A percentile compares a stretch with the other conserved stretches of the same genome.
phyloP scores from a whole-genome alignment of 2,329 filamentous ascomycete genomes.

The Dothideomycetes sp. region DNA sequence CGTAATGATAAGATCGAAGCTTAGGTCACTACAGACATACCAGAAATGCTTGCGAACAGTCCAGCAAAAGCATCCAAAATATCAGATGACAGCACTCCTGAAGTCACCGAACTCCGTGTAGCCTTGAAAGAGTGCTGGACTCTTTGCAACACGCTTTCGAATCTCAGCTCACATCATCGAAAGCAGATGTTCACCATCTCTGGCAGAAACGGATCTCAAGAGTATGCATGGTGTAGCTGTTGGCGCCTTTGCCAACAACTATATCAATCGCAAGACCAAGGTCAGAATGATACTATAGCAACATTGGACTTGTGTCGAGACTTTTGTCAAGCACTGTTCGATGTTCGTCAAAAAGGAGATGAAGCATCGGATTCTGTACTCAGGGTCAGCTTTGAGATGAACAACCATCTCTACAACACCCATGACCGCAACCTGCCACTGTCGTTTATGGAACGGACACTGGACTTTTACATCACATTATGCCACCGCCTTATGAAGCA shows the following conservation, averaged over 20 bases:
- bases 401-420: constrained; percentile 90
- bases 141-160: constrained; percentile 81
- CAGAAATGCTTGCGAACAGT: constrained; percentile 15
- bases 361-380: constrained; percentile 77
- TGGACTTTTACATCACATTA: constrained; percentile 90
- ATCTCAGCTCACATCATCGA: constrained; percentile 73
- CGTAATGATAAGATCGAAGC: background rate
- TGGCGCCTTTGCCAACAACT: constrained; percentile 88
- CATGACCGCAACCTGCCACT: constrained; percentile 78
- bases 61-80: background rate
- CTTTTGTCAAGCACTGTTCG: constrained; percentile 86
- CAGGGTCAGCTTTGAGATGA: constrained; percentile 86
- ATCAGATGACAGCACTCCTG: constrained; percentile 29
- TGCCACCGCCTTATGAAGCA: constrained; percentile 97
- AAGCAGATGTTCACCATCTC: constrained; percentile 69
- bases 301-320: constrained; percentile 83
- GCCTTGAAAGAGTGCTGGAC: constrained; percentile 88
- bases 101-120: constrained; percentile 59
- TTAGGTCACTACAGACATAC: constrained; percentile 25
- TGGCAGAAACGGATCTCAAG: constrained; percentile 65
- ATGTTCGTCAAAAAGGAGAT: constrained; percentile 68
- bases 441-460: constrained; percentile 75
- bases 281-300: constrained; percentile 21
- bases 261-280: constrained; percentile 70
- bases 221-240: constrained; percentile 86